Conservation (phyloP, 495 filamentous ascomycete genomes). For the Bathelium albidoporum region DNA sequence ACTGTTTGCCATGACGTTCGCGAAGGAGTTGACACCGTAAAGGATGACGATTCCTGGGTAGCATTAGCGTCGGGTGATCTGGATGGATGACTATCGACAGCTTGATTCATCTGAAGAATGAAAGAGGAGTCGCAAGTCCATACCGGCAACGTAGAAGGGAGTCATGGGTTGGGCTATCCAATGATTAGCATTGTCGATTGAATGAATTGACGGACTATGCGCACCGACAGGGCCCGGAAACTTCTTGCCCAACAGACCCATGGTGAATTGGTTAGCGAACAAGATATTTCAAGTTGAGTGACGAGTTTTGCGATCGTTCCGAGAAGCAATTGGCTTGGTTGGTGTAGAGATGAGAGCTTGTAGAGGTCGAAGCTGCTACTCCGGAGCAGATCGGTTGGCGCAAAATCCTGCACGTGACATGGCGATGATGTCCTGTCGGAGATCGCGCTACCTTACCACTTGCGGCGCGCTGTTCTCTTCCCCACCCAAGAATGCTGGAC, state of each 20-base stretch:
- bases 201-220: slow-evolving; percentile 32
- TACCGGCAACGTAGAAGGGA: slow-evolving; percentile 94
- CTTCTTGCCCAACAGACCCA: slow-evolving; percentile 86
- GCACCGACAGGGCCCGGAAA: slow-evolving; percentile 78
- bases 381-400: background rate
- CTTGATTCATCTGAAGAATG: slow-evolving; percentile 13
- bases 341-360: slow-evolving; percentile 2
- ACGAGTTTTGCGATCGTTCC: slow-evolving; percentile 9
- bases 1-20: slow-evolving; percentile 62
- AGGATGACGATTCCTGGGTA: slow-evolving; percentile 61
- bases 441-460: background rate
- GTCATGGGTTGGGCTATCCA: slow-evolving; percentile 72
- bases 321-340: background rate
- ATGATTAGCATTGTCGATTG: background rate
- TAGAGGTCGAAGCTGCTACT: background rate
- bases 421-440: background rate
- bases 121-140: slow-evolving; percentile 25
- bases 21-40: slow-evolving; percentile 77
- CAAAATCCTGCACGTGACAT: background rate
- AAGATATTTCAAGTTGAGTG: slow-evolving; percentile 1
- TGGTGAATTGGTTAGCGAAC: slow-evolving; percentile 36
- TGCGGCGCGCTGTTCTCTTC: background rate
- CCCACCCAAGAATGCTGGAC: background rate
- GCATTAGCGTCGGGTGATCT: background rate
- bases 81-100: background rate